These are phyloP conservation scores for Filobasidium wieringae DNA, from an alignment of 768 basidiomycete species.

Conservation along the genomic window DNA sequence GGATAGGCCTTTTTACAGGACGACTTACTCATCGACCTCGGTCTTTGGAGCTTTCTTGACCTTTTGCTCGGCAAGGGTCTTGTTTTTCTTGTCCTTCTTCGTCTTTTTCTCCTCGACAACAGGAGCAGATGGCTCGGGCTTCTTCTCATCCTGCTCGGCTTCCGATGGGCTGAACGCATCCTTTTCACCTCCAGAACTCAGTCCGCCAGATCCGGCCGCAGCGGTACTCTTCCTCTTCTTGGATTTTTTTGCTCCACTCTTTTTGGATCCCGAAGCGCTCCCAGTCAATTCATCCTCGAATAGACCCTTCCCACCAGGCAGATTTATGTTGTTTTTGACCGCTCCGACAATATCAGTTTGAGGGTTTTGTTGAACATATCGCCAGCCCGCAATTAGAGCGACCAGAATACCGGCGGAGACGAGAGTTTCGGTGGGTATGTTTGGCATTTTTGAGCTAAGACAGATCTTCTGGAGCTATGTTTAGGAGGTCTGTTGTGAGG, in stretches of 20 bases:
- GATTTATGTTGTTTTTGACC: background rate
- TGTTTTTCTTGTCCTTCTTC: background rate
- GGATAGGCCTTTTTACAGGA: background rate
- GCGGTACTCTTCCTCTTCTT: background rate
- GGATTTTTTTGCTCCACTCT: background rate
- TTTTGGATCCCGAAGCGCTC: background rate
- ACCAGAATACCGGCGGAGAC: constrained; percentile 5
- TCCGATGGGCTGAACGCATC: background rate
- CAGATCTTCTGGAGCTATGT: too few relatives aligned
- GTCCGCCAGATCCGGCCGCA: background rate
- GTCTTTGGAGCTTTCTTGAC: constrained; percentile 14
- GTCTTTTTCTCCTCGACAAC: background rate
- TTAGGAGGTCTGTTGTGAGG: too few relatives aligned
- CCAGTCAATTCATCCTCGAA: background rate
- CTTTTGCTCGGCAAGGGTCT: constrained; percentile 7
- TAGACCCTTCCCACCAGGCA: background rate
- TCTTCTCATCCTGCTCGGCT: background rate
- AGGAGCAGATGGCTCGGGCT: background rate
- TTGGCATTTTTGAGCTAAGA: constrained; percentile 11
- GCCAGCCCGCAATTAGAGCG: constrained; percentile 8
- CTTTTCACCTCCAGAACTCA: background rate
- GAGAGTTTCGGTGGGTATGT: constrained; percentile 10
- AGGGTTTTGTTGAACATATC: constrained; percentile 5
- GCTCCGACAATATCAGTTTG: background rate
- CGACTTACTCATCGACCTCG: constrained; percentile 5